Evolutionary conservation across 2,329 filamentous ascomycete species (phyloP).

Genomic region (Huntiella bhutanensis): DNA sequence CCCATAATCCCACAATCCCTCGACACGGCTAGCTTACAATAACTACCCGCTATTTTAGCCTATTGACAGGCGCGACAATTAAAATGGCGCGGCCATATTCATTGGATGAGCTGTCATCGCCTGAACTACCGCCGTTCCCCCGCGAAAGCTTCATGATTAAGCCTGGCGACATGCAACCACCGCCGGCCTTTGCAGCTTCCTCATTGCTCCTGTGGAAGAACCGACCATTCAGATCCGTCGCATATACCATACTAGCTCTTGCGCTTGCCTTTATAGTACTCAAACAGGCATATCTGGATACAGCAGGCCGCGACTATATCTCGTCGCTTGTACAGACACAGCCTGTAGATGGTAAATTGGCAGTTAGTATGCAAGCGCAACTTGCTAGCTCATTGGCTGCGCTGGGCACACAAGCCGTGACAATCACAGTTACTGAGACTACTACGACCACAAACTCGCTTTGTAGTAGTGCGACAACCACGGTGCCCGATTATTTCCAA

Average conservation of each 20-base stretch:
- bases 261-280: constrained; percentile 21
- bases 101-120: not conserved
- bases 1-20: too few relatives aligned
- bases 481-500: constrained; percentile 44
- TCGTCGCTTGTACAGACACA: constrained; percentile 6
- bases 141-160: constrained; percentile 3
- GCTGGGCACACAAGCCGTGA: constrained; percentile 13
- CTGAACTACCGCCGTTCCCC: not conserved
- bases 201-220: constrained; percentile 6
- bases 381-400: not conserved
- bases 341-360: not conserved
- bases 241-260: constrained; percentile 17
- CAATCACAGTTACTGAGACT: not conserved
- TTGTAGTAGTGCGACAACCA: constrained; percentile 16
- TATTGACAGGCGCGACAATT: not conserved
- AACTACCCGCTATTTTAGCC: too few relatives aligned
- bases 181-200: not conserved
- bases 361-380: not conserved
- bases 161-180: not conserved
- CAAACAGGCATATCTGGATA: constrained; percentile 16
- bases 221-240: constrained; percentile 9
- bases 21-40: too few relatives aligned
- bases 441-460: constrained; percentile 15
- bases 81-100: not conserved
- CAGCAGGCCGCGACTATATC: constrained; percentile 11